Conservation (phyloP, 2,329 filamentous ascomycete species). For the Venturia oleaginea region DNA sequence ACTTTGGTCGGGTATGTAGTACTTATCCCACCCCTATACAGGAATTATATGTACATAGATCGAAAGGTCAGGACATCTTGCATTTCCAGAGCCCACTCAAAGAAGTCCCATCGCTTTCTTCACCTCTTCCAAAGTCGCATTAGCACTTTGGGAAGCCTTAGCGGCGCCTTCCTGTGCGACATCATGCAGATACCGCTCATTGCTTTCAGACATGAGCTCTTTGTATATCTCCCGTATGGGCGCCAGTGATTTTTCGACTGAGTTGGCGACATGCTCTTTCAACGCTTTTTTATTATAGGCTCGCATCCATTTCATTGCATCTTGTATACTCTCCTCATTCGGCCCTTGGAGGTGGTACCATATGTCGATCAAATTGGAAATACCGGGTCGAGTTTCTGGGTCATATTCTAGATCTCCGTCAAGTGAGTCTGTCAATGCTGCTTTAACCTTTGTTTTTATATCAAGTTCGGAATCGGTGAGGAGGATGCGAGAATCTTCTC, state of each 20-base stretch:
- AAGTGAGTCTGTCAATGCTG: slow-evolving; percentile 67
- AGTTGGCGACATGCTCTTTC: slow-evolving; percentile 55
- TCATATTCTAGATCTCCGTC: slow-evolving; percentile 56
- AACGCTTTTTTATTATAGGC: slow-evolving; percentile 45
- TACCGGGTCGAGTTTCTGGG: slow-evolving; percentile 59
- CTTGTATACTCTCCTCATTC: slow-evolving; percentile 33
- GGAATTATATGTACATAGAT: too few relatives aligned
- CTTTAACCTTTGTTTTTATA: slow-evolving; percentile 61
- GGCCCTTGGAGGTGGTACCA: slow-evolving; percentile 53
- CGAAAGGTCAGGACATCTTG: neutral
- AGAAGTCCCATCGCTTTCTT: slow-evolving; percentile 34
- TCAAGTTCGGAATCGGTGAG: slow-evolving; percentile 60
- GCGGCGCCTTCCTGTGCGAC: slow-evolving; percentile 50
- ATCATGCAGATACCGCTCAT: slow-evolving; percentile 46
- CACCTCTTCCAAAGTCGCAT: slow-evolving; percentile 38
- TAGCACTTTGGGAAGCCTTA: slow-evolving; percentile 54
- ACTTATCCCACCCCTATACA: too few relatives aligned
- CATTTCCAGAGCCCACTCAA: neutral
- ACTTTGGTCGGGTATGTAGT: too few relatives aligned
- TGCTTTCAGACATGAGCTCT: slow-evolving; percentile 39
- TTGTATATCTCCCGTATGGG: slow-evolving; percentile 50
- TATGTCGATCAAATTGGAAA: slow-evolving; percentile 79
- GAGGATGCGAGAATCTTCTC: slow-evolving; percentile 67
- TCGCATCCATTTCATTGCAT: slow-evolving; percentile 37
- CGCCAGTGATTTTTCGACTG: slow-evolving; percentile 44